Evolutionary conservation across 75 land plant genomes (phyloP).

Genomic region (Pinus albicaulis): DNA sequence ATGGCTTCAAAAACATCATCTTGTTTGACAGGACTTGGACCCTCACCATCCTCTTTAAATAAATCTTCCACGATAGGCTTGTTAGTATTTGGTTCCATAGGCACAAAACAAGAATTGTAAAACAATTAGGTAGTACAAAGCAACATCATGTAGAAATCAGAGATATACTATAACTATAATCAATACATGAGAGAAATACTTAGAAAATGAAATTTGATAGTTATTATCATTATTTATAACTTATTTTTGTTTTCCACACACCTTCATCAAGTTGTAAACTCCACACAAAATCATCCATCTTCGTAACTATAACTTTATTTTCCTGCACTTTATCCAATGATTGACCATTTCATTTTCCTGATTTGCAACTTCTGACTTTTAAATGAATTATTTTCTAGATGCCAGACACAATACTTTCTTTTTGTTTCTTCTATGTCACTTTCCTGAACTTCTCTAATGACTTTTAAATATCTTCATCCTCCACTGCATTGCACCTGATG

Average conservation of each 20-base stretch:
- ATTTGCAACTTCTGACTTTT: constrained; percentile 24
- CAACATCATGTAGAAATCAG: background rate
- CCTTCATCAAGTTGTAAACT: constrained; percentile 41
- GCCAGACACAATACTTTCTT: constrained; percentile 39
- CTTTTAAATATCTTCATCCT: constrained; percentile 79
- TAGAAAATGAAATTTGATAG: background rate
- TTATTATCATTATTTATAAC: background rate
- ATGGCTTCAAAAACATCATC: constrained; percentile 27
- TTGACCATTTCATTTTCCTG: constrained; percentile 21
- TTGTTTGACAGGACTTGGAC: constrained; percentile 22
- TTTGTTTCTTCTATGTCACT: constrained; percentile 70
- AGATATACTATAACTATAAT: background rate
- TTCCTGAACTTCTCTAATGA: constrained; percentile 78
- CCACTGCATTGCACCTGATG: constrained; percentile 32
- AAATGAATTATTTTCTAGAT: constrained; percentile 65
- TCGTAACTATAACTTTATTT: constrained; percentile 76
- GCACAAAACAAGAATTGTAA: background rate
- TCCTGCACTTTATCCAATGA: constrained; percentile 39
- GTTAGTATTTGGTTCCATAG: constrained; percentile 35
- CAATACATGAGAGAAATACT: background rate
- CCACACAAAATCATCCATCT: constrained; percentile 91
- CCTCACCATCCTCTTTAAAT: constrained; percentile 77
- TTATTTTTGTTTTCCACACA: constrained; percentile 2
- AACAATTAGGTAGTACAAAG: background rate
- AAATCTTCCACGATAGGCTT: constrained; percentile 74